Evolutionary conservation across 805 yeast species (phyloP), one percentile per base, ranked within the genome.

Genomic region (Cyberlindnera subsufficiens): DNA sequence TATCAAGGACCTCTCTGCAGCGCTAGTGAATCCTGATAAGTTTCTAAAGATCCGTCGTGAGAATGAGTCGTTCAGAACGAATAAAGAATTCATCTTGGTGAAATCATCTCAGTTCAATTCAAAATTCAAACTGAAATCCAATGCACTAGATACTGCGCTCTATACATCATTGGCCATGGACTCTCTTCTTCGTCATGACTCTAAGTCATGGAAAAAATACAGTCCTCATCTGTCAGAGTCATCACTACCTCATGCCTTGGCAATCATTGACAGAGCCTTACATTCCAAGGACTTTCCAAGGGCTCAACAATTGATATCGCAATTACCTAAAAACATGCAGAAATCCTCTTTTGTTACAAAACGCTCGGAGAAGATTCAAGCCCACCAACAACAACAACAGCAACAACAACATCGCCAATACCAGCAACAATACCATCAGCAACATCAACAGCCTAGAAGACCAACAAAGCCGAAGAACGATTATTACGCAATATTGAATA

Each of bases 401-500:
- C 75, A 73, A 32, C 76, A 69, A 16, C 73, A 72, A 35, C 72
- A 63, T 17, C 67, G 60, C 25, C 69, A 63, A 37, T 64, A 62
- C 7, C 69, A 66, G 20, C 68, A 64, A 14, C 70, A 66, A 32
- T 69, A 64, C 25, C 66, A 58, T 29, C 59, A 55, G 6, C 71
- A 65, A 15, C 67, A 58, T 19, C 67, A 60, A 19, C 65, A 57
- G 19, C 65, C 53, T 4, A 56, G 51, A 31, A 56, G 54, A 14
- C 63, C 63, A 10, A 44, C 51, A 11, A 40, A 52, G 4, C 60
- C 68, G 8, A 64, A 72, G 39, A 78, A 78, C 47, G 96, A 91
- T 55, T 86, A 86, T 56, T 91, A 91, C 63, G 86, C 86, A 55
- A 71, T 85, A 3, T 65, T 91, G 15, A 95, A 81, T 13, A 73